Conservation (phyloP, 208 protist genomes). For the Leptomonas pyrrhocoris region DNA sequence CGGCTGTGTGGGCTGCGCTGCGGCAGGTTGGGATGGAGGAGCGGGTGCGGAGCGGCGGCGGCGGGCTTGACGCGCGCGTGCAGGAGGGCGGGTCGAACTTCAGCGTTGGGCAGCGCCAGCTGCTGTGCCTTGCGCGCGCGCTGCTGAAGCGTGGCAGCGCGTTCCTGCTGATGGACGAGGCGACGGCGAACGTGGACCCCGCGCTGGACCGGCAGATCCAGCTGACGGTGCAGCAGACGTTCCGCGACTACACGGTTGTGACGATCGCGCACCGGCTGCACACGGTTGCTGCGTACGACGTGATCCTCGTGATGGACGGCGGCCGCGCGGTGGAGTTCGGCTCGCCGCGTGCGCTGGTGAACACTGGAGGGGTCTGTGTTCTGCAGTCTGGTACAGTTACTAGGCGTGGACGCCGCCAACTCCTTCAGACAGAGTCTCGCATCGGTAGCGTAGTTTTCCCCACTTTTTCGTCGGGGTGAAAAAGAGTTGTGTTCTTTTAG, state of each 20-base stretch:
- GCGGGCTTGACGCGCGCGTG: constrained; percentile 43
- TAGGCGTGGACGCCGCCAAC: constrained; percentile 3
- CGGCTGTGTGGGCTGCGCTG: constrained; percentile 55
- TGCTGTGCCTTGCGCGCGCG: constrained; percentile 73
- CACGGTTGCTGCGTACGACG: constrained; percentile 29
- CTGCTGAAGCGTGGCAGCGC: constrained; percentile 54
- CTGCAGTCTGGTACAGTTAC: constrained; percentile 25
- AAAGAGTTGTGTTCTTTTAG: too few relatives aligned
- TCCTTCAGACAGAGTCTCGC: constrained; percentile 1
- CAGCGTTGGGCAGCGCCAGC: constrained; percentile 78
- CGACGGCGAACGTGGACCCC: constrained; percentile 71
- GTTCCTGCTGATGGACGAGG: constrained; percentile 84
- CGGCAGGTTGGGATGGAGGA: constrained; percentile 49
- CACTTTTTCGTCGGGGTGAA: too few relatives aligned
- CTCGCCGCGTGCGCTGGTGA: constrained; percentile 33
- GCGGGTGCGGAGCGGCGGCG: constrained; percentile 32
- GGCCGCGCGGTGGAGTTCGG: too few relatives aligned
- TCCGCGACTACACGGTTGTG: constrained; percentile 62
- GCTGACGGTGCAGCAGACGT: constrained; percentile 47
- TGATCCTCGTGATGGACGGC: constrained; percentile 54
- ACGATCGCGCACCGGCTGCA: constrained; percentile 76
- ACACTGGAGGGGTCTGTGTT: constrained; percentile 44
- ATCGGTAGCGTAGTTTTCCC: too few relatives aligned
- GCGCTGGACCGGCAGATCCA: constrained; percentile 60
- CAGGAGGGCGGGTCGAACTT: constrained; percentile 69